A percentile compares a stretch with the other conserved stretches of the same genome.
Conservation (phyloP, 106 monocot species). For the Platanthera zijinensis region DNA sequence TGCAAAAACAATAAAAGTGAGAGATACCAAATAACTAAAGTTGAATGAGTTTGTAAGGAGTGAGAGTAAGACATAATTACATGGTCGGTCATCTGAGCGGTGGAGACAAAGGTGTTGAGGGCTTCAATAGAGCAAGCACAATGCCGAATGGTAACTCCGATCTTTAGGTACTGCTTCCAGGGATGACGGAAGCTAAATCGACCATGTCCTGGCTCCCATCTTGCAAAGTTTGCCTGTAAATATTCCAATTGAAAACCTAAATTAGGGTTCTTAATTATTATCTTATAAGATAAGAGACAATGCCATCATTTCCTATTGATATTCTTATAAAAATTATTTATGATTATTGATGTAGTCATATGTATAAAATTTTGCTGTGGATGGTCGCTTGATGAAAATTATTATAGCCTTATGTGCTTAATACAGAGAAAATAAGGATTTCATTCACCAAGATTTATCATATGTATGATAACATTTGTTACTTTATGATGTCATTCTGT, state of each 20-base stretch:
- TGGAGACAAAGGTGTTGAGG: conserved; percentile 20
- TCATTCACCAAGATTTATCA: too few relatives aligned
- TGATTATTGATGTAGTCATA: too few relatives aligned
- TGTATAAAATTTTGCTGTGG: too few relatives aligned
- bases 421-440: too few relatives aligned
- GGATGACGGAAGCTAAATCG: conserved; percentile 45
- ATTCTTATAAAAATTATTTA: too few relatives aligned
- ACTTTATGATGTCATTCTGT: too few relatives aligned
- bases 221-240: conserved; percentile 51
- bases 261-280: background rate
- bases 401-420: too few relatives aligned
- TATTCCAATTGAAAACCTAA: background rate
- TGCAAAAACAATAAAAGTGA: too few relatives aligned
- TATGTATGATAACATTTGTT: too few relatives aligned
- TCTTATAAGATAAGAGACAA: too few relatives aligned
- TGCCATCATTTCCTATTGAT: too few relatives aligned
- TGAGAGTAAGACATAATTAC: background rate
- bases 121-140: conserved; percentile 49
- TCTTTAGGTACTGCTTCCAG: conserved; percentile 55
- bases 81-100: background rate
- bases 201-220: conserved; percentile 68
- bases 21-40: background rate
- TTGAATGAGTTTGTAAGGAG: background rate
- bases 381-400: too few relatives aligned
- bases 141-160: conserved; percentile 37